A percentile compares a stretch with the other conserved stretches of the same genome.
Conservation (phyloP, 2,329 filamentous ascomycete species). For the Talaromyces sp. region DNA sequence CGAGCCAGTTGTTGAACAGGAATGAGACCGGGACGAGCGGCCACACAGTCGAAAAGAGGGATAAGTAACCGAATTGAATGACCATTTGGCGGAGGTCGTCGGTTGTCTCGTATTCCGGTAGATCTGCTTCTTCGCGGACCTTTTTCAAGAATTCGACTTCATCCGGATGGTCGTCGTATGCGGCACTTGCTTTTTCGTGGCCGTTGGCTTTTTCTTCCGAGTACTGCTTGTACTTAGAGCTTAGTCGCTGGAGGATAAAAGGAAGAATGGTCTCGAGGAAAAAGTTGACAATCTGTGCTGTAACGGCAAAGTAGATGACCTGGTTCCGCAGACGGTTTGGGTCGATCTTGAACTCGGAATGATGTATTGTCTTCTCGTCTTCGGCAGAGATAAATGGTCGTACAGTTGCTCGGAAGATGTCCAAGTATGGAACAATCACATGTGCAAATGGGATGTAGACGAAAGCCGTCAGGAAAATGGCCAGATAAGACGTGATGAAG, state of each 20-base stretch:
- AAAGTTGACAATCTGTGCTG: conserved; percentile 88
- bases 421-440: conserved; percentile 80
- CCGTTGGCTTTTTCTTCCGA: conserved; percentile 28
- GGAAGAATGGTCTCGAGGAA: conserved; percentile 82
- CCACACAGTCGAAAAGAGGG: conserved; percentile 92
- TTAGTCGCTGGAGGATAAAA: conserved; percentile 74
- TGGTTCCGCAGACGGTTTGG: conserved; percentile 80
- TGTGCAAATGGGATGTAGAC: conserved; percentile 92
- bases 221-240: conserved; percentile 62
- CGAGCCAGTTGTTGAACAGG: conserved; percentile 93
- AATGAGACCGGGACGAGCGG: conserved; percentile 85
- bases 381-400: conserved; percentile 72
- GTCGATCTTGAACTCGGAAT: conserved; percentile 73
- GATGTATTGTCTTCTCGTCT: conserved; percentile 57
- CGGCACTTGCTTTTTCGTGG: conserved; percentile 19
- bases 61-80: conserved; percentile 84
- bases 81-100: conserved; percentile 92
- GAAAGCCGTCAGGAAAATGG: conserved; percentile 85
- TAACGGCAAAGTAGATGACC: conserved; percentile 96
- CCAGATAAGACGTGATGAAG: conserved; percentile 93
- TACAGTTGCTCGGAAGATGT: conserved; percentile 77
- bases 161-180: conserved; percentile 65
- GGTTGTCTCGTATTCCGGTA: conserved; percentile 87
- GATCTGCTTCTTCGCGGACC: conserved; percentile 78
- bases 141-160: conserved; percentile 78